These are phyloP conservation scores for Gentiana dahurica DNA, from an alignment of 257 asterid genomes.

Conservation along the genomic window DNA sequence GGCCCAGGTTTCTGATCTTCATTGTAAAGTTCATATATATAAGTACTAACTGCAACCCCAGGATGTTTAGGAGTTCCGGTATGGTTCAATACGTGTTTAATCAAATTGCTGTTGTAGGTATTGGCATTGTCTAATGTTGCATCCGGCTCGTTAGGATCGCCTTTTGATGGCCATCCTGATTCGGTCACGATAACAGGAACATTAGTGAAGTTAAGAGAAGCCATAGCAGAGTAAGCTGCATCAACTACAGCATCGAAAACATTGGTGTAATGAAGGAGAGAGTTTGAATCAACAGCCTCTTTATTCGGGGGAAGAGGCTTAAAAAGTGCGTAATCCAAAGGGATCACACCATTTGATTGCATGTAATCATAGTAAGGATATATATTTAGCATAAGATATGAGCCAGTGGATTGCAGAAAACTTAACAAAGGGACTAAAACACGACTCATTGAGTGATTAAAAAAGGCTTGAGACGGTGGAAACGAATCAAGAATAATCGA, in stretches of 20 bases:
- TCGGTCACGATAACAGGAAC: constrained; percentile 75
- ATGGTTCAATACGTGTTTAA: constrained; percentile 53
- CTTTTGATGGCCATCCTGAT: constrained; percentile 90
- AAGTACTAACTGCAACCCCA: constrained; percentile 57
- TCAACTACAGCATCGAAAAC: constrained; percentile 87
- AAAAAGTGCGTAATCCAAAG: constrained; percentile 77
- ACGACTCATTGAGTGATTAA: constrained; percentile 51
- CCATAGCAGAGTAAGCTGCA: constrained; percentile 85
- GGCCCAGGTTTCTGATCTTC: constrained; percentile 60
- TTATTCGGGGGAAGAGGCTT: constrained; percentile 61
- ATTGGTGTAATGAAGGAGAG: constrained; percentile 68
- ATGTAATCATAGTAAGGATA: constrained; percentile 71
- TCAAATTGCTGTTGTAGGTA: constrained; percentile 74
- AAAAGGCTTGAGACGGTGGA: constrained; percentile 75
- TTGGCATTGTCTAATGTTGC: constrained; percentile 78
- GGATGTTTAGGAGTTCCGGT: constrained; percentile 88
- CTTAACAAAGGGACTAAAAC: constrained; percentile 50
- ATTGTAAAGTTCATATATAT: constrained; percentile 77
- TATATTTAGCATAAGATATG: constrained; percentile 64
- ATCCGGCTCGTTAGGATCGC: constrained; percentile 67
- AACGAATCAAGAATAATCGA: constrained; percentile 66
- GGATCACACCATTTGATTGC: constrained; percentile 64
- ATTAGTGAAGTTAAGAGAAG: constrained; percentile 65
- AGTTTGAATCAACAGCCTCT: constrained; percentile 86
- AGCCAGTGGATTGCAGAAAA: constrained; percentile 54